Percentiles rank a stretch among this genome's conserved stretches.
Conservation (phyloP, 1,284 basidiomycete genomes). For the Boletus smithii region DNA sequence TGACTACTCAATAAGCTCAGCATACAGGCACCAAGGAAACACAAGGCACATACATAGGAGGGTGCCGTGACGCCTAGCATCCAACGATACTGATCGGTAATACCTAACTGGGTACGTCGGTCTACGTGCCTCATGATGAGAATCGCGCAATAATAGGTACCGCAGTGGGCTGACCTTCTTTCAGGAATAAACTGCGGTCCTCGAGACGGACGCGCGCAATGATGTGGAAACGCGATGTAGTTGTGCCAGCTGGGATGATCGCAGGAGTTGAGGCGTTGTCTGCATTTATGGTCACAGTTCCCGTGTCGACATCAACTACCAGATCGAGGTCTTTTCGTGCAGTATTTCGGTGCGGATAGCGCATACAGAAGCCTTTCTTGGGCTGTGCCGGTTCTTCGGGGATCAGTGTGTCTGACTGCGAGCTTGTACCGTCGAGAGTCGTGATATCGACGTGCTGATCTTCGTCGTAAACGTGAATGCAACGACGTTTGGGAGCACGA, state of each 20-base stretch:
- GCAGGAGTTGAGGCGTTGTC: slow-evolving; percentile 2
- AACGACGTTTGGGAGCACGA: slow-evolving; percentile 50
- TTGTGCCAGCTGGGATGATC: slow-evolving; percentile 20
- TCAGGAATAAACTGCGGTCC: slow-evolving; percentile 62
- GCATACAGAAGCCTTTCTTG: slow-evolving; percentile 39
- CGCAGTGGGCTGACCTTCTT: slow-evolving; percentile 42
- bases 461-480: slow-evolving; percentile 52
- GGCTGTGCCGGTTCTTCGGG: slow-evolving; percentile 9
- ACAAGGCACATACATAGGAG: slow-evolving; percentile 55
- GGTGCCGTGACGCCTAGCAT: slow-evolving; percentile 65
- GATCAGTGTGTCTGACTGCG: slow-evolving; percentile 1
- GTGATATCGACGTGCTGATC: slow-evolving; percentile 41
- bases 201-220: slow-evolving; percentile 56
- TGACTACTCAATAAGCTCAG: slow-evolving; percentile 15
- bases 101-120: slow-evolving; percentile 36
- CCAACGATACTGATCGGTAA: slow-evolving; percentile 61
- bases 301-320: slow-evolving; percentile 10
- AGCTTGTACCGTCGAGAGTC: background rate
- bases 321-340: slow-evolving; percentile 38
- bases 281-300: background rate
- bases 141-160: background rate
- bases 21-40: background rate
- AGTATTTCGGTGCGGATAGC: slow-evolving; percentile 44
- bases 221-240: slow-evolving; percentile 62
- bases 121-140: slow-evolving; percentile 39